Percentiles rank a stretch among this genome's conserved stretches.
Evolutionary conservation across 495 filamentous ascomycete genomes (phyloP).

Genomic region (Lophium mytilinum): DNA sequence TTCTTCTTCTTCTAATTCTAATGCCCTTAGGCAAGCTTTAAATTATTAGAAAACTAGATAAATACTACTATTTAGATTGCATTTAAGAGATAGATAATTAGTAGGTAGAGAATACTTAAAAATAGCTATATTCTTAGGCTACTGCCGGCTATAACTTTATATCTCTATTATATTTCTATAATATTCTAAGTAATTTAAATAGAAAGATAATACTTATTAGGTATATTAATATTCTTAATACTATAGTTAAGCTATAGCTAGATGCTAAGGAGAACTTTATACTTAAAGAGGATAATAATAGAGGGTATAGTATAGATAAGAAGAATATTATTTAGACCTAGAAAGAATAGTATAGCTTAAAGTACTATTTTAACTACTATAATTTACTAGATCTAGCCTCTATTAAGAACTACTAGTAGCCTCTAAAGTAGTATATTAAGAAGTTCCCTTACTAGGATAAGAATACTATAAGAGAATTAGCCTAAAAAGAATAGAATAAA

Average conservation of each 20-base stretch:
- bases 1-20: too few relatives aligned
- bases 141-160: constrained; percentile 13
- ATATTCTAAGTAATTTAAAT: constrained; percentile 8
- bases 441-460: too few relatives aligned
- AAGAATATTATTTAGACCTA: constrained; percentile 4
- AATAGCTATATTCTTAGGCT: constrained; percentile 4
- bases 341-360: constrained; percentile 4
- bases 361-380: constrained; percentile 18
- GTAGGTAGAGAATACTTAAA: background rate
- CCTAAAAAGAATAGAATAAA: too few relatives aligned
- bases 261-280: constrained; percentile 4
- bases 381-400: constrained; percentile 5
- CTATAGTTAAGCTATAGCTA: constrained; percentile 10
- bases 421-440: constrained; percentile 11
- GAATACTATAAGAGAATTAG: too few relatives aligned
- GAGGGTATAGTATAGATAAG: background rate
- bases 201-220: constrained; percentile 8
- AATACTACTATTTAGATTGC: background rate
- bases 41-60: constrained; percentile 3
- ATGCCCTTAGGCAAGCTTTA: background rate
- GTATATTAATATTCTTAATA: constrained; percentile 9
- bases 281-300: constrained; percentile 8
- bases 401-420: constrained; percentile 19
- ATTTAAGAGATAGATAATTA: constrained; percentile 3
- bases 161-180: constrained; percentile 5